Base-by-base conservation (phyloP, 306 rosid genomes). In the Cucumis melo region DNA sequence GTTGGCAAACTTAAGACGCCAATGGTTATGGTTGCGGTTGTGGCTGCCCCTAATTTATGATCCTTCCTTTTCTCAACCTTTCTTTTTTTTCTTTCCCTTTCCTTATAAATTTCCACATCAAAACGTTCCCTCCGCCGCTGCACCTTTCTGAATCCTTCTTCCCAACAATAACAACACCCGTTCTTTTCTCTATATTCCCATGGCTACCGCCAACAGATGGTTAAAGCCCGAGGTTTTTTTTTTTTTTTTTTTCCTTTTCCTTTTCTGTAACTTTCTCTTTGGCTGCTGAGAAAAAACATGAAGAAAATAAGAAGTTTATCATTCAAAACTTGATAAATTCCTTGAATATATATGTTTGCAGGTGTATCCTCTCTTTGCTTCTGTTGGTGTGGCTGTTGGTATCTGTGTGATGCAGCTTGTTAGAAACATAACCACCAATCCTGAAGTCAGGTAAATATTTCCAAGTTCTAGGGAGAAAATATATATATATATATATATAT, bases 311-410 rank as follows among this genome's bases (percentile, higher is more conserved):
- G 0, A 5, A 7, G 14, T 70, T 70, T 14, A 21, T 58, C 39
- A 7, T 17, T 29, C 55, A 60, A 6, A 67, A 9, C n/a, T 61
- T 36, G 59, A 16, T 41, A 44, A 16, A 24, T 58, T 72, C 20
- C 50, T 71, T 36, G 57, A 21, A 38, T 41, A 17, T 53, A 70
- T 56, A 36, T 61, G 29, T 27, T 27, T 27, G 75, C 75, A 94
- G 98, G 98, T 91, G 6, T 94, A 86, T 81, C 98, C 98, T 5
- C 91, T 94, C 70, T 87, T 91, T 61, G 95, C 91, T 10, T 38
- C 97, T 0, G 88, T 85, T 41, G 95, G 97, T n/a, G 84, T 80
- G 8, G 97, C 95, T 63, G 93, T 94, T 74, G 93, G 93, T 60
- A 83, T 94, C 73, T 94, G 98, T 51, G 95, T 78, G 8, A 84